Percentiles rank a stretch among this genome's conserved stretches.
Conservation (phyloP, 768 basidiomycete genomes). For the Galerina marginata region DNA sequence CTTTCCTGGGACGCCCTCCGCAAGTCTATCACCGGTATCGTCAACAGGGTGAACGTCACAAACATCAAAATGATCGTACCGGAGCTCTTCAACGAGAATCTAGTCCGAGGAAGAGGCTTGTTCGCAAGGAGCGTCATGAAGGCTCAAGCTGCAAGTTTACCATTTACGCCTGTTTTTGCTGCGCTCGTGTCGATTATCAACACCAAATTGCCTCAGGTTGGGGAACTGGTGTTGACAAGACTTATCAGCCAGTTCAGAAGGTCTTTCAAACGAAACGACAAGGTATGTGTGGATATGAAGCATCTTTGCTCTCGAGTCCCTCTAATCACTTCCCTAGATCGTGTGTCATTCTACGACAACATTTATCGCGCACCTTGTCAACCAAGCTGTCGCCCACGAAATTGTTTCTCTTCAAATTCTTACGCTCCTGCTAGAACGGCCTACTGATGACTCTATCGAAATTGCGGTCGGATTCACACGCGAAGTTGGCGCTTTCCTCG, state of each 20-base stretch:
- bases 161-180: conserved; percentile 97
- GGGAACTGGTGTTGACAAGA: conserved; percentile 87
- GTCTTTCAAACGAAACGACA: conserved; percentile 96
- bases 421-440: conserved; percentile 91
- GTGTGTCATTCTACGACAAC: conserved; percentile 93
- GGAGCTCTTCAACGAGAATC: conserved; percentile 91
- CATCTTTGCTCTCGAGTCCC: neutral
- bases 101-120: conserved; percentile 90
- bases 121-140: conserved; percentile 97
- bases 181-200: conserved; percentile 94
- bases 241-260: conserved; percentile 95
- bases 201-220: conserved; percentile 95
- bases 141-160: conserved; percentile 94
- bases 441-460: conserved; percentile 97
- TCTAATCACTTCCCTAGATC: conserved; percentile 53
- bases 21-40: conserved; percentile 98
- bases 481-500: conserved; percentile 94
- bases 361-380: conserved; percentile 90
- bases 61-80: conserved; percentile 96
- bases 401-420: conserved; percentile 95
- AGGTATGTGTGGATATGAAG: conserved; percentile 57
- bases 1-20: conserved; percentile 97
- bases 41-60: conserved; percentile 96
- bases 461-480: conserved; percentile 98
- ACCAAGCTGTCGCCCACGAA: conserved; percentile 93